Conservation (phyloP, 2,329 filamentous ascomycete genomes). For the Colletotrichum gloeosporioides region DNA sequence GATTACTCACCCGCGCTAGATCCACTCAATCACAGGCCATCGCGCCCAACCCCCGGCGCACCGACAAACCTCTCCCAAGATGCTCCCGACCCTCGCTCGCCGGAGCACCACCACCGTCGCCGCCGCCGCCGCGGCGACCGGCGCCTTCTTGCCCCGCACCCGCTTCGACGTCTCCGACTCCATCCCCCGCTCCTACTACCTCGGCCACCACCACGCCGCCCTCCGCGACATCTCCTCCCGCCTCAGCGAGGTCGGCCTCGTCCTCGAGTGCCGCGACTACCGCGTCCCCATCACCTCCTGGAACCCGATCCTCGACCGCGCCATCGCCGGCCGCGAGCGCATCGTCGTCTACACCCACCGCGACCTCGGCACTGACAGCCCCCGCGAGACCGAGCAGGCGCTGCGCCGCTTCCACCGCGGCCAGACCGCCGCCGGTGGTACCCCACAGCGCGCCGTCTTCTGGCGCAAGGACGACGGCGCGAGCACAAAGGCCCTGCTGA, state of each 20-base stretch:
- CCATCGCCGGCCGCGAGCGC: slow-evolving; percentile 73
- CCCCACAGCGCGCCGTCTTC: slow-evolving; percentile 40
- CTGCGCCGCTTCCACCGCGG: slow-evolving; percentile 38
- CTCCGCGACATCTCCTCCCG: slow-evolving; percentile 82
- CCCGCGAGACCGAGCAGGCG: slow-evolving; percentile 18
- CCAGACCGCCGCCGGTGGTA: slow-evolving; percentile 4
- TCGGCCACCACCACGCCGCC: slow-evolving; percentile 89
- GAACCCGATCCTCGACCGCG: slow-evolving; percentile 87
- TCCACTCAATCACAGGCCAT: background rate
- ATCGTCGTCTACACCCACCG: slow-evolving; percentile 91
- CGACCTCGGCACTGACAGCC: slow-evolving; percentile 66
- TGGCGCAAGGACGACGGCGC: slow-evolving; percentile 43
- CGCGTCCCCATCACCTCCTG: slow-evolving; percentile 87
- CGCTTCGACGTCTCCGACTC: slow-evolving; percentile 74
- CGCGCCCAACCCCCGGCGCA: background rate
- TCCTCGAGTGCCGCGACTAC: slow-evolving; percentile 95
- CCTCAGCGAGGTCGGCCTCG: slow-evolving; percentile 81
- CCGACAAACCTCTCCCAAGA: background rate
- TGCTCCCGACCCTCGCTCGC: slow-evolving; percentile 23
- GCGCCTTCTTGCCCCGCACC: slow-evolving; percentile 73
- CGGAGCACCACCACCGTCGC: background rate
- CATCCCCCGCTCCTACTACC: slow-evolving; percentile 88
- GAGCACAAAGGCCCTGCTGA: slow-evolving; percentile 44
- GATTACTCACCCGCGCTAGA: background rate
- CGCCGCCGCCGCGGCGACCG: background rate